Evolutionary conservation across 2,329 filamentous ascomycete genomes (phyloP), one percentile per base, ranked within the genome.

Genomic region (Akanthomyces muscarius): DNA sequence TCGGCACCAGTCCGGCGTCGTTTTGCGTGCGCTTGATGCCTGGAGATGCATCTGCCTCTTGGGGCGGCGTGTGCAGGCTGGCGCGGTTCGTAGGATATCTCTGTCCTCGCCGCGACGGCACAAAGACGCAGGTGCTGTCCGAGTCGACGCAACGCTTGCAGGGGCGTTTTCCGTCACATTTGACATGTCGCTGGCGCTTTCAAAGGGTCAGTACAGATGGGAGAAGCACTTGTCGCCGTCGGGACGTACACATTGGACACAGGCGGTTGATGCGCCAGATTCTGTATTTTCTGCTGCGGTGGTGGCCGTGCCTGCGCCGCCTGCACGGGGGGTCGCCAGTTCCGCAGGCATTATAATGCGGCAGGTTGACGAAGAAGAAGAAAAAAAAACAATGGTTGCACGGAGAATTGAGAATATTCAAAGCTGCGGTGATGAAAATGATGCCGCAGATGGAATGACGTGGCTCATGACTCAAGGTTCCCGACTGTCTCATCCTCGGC

Each of bases 161-260:
- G 2, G 58, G 58, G 5, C 38, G 58, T 8, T 30, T 61, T 3
- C 58, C 58, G 13, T 61, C 48, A 16, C 58, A 61, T 47, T 53
- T 53, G 5, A 61, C 25, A 53, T 61, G 58, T 61, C 58, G 14
- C 25, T 53, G 38, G 14, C 58, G 58, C 58, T 60, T 50, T 13
- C n/a, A 8, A 6, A 13, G 38, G 18, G 41, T 60, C 14, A 60
- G 25, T 16, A 33, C 4, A 7, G 21, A 48, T 23, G 11, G 21
- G 18, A 23, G 11, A 33, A 33, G 8, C 0, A 7, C 1, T 2
- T 23, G 36, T 8, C 7, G 36, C 21, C 4, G 8, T 18, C 23
- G 10, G 16, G 16, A 28, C 58, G 33, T 41, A 61, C 58, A 6
- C 58, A 61, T 33, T 33, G 25, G 7, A 61, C 13, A 28, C 58